Base-by-base conservation (phyloP, 352 stramenopile species). In the Phytophthora hybrid region DNA sequence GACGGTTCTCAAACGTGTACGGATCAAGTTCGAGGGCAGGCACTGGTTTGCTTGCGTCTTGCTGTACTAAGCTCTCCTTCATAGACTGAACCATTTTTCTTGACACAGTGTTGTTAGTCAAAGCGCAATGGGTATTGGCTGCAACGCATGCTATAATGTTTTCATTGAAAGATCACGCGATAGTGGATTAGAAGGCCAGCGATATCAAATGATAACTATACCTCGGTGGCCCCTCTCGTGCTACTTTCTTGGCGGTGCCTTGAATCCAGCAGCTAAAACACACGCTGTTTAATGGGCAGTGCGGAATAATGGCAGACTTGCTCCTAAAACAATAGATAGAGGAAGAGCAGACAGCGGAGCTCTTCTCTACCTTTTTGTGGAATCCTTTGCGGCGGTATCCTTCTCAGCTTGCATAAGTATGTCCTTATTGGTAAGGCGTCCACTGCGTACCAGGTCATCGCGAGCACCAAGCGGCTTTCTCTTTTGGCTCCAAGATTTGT, bases 391-490 rank as follows among this genome's bases (percentile, higher is more conserved):
- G 39, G 31, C 57, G 23, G 56, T 52, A 76, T 77, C 64, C 31
- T 75, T 78, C 61, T 80, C 64, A 58, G 68, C 76, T 73, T 90
- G 77, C 83, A 93, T 74, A 46, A 97, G 70, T 63, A 86, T 79
- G 64, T 97, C 90, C 66, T 91, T 93, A 78, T 97, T 94, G 29
- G 88, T 95, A 29, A 93, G 54, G 31, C 85, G 78, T 19, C 77
- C 81, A 53, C 73, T 65, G 14, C 71, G 77, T 18, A 88, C 76
- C 55, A 96, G 79, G 53, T 96, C 89, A 31, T 96, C 87, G 26
- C 89, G 88, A 44, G 71, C 80, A 29, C 79, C 84, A 0, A 96
- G 76, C 5, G 89, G 80, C 56, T 94, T 94, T 47, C 89, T 84
- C 32, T 80, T 78, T 37, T 83, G 73, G 46, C 59, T 63, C 64